phyloP scores from a whole-genome alignment of 2,329 filamentous ascomycete genomes.

The Diaporthe citrichinensis region DNA sequence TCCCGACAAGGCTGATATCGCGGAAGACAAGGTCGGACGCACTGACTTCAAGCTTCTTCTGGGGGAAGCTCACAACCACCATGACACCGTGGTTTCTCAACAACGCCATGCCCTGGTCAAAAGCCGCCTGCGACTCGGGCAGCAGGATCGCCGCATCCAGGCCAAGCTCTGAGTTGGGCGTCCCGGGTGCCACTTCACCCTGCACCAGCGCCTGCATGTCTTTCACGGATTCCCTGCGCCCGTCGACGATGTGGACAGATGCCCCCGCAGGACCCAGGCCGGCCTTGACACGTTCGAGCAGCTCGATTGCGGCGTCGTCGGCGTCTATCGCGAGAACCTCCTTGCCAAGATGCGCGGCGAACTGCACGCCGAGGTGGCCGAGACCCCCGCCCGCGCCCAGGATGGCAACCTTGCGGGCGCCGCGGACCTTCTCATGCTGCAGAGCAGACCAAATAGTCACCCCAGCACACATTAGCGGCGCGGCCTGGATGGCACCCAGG shows the following conservation, averaged over 20 bases:
- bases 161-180: neutral
- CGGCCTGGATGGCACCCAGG: neutral
- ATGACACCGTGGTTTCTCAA: neutral
- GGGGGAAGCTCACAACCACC: constrained; percentile 13
- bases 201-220: neutral
- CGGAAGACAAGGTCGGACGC: constrained; percentile 7
- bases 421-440: constrained; percentile 1
- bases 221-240: neutral
- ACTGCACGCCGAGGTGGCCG: constrained; percentile 8
- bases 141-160: neutral
- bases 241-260: neutral
- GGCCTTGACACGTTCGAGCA: neutral
- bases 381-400: constrained; percentile 10
- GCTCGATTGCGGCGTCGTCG: neutral
- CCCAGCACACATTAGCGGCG: constrained; percentile 12
- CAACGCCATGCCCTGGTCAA: neutral
- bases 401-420: neutral
- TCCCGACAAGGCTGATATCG: constrained; percentile 3
- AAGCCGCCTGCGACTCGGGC: constrained; percentile 6
- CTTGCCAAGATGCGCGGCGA: constrained; percentile 1
- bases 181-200: neutral
- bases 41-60: constrained; percentile 1
- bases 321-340: neutral
- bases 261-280: neutral
- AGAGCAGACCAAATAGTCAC: constrained; percentile 10